Base-by-base conservation (phyloP, 805 yeast species). In the Wickerhamiella bombiphila region DNA sequence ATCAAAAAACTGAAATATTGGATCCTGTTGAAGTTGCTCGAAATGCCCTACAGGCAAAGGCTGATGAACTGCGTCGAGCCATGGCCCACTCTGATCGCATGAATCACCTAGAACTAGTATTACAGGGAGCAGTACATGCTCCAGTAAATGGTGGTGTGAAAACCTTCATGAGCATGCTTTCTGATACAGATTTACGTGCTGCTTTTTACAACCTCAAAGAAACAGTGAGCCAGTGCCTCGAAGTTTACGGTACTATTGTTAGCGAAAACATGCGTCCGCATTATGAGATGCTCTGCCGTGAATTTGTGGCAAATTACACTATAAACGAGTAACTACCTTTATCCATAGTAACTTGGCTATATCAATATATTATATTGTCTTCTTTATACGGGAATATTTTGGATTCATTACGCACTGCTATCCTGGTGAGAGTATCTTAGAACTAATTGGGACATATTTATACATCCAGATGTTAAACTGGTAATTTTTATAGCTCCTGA, bases 131-230 rank as follows among this genome's bases (percentile, higher is more conserved):
- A 5, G 16, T 30, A 5, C 33, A 30, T 16, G 33, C 33, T 17
- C 33, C 33, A 17, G n/a, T 30, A 13, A 30, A 30, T 30, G 33
- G 33, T 15, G 33, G 33, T 5, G 16, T 30, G 6, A 5, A 19
- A 17, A 6, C 7, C 7, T 30, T 13, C 13, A 16, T 11, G 7
- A 6, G 9, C 5, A 13, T 13, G 15, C 20, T 13, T 13, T 20
- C 15, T 7, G 33, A 30, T 8, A 5, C 20, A 7, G 19, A 7
- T 7, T 17, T 19, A n/a, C 33, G 16, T 13, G 33, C 15, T 7
- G 11, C 18, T 8, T 30, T 17, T 15, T 5, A 13, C 7, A 5
- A 17, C 5, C 16, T 30, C 22, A 16, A 19, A 16, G 33, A 7
- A 7, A 6, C 22, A 6, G 33, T 30, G 21, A 16, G 13, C 14